Evolutionary conservation across 371 early-diverging fungal species (phyloP).

Genomic region (Mortierella sp.): DNA sequence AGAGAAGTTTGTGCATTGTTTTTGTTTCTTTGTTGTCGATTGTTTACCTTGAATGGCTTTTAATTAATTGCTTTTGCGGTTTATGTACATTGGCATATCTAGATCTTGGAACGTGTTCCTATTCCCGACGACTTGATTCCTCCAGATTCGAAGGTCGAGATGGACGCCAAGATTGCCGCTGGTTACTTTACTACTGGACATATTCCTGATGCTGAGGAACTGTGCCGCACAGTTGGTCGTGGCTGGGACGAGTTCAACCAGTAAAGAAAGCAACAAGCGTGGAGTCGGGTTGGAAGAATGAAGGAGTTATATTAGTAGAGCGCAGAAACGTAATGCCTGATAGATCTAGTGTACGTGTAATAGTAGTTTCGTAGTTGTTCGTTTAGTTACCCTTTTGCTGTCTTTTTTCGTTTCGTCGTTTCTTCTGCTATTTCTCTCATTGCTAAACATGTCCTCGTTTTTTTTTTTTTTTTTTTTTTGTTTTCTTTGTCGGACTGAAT

Average conservation of each 20-base stretch:
- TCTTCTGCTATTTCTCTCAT: no score
- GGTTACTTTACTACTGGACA: constrained; percentile 90
- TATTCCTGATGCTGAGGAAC: constrained; percentile 68
- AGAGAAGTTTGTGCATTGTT: neutral
- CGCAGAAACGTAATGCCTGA: neutral
- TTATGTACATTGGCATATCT: constrained; percentile 58
- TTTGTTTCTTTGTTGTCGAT: neutral
- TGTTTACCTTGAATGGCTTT: neutral
- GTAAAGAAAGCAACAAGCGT: neutral
- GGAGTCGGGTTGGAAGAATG: neutral
- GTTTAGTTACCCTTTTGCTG: neutral
- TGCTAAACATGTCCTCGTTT: neutral
- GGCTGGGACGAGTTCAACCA: constrained; percentile 82
- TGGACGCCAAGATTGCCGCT: constrained; percentile 96
- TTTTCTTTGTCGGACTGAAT: neutral
- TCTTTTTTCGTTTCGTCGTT: constrained; percentile 2
- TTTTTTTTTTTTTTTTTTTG: neutral
- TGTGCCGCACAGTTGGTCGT: constrained; percentile 82
- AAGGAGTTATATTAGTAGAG: neutral
- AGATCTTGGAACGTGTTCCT: constrained; percentile 89
- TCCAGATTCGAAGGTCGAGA: constrained; percentile 93
- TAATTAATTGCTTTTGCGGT: neutral
- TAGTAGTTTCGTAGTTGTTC: neutral
- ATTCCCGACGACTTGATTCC: constrained; percentile 94
- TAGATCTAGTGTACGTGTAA: constrained; percentile 1